Base-by-base conservation (phyloP, 2,329 filamentous ascomycete species). In the Venturia effusa region DNA sequence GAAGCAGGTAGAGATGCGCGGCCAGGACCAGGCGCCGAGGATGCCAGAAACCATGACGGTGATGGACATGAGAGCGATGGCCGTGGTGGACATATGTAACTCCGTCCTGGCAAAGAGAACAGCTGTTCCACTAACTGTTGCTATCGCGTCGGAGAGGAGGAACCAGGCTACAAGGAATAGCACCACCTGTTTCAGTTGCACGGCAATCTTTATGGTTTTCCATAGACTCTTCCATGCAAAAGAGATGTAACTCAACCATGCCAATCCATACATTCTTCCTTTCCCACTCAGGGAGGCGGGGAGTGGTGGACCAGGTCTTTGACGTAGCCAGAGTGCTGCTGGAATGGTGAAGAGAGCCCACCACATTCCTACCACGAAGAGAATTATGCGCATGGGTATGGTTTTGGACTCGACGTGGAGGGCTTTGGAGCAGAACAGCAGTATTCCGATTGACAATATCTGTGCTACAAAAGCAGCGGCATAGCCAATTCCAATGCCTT, bases 61-160 rank as follows among this genome's bases (percentile, higher is more conserved):
- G 62, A 97, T 91, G 68, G 90, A 95, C 68, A 97, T 92, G 71
- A 96, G 80, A 1, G 90, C 93, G 34, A 97, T 78, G 0, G 89
- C 88, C 74, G 90, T 92, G 0, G 92, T 88, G 67, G 86, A 83
- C 91, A 97, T 96, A 68, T 90, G 84, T 17, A 97, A 80, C 71
- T 92, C 85, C 0, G 92, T 97, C 75, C 96, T 95, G 27, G 92
- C 93, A 72, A 96, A 97, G 11, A 97, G 80, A 34, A 97, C 90
- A 0, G 93, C 92, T 0, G 92, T 96, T n/a, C 90, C 92, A 30
- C 90, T 93, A 0, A 95, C 92, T 0, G 93, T 97, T 2, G 93
- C 93, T 66, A 97, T 89, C 30, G 90, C 90, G 71, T 97, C 93
- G 1, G 90, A 96, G 2, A 97, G 82, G 17, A 97, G 81, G 71